Conservation (phyloP, 177 flowering plant species). For the Vitis hybrid region DNA sequence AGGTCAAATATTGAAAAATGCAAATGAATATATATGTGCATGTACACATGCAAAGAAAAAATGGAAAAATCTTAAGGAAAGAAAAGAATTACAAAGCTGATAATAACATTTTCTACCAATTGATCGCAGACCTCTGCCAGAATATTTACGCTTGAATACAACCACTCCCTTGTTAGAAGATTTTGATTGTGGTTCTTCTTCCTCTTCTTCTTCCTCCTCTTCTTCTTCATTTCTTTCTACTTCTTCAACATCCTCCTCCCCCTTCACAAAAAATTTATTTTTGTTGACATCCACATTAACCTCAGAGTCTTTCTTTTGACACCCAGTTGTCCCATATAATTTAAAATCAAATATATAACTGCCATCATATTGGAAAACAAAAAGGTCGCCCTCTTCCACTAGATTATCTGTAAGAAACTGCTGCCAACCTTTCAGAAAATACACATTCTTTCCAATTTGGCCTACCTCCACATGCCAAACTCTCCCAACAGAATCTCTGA, state of each 20-base stretch:
- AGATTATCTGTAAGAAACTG: conserved; percentile 15
- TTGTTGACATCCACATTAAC: no score
- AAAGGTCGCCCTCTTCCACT: conserved; percentile 17
- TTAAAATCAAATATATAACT: conserved; percentile 12
- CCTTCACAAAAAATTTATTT: not conserved
- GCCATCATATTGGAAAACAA: conserved; percentile 20
- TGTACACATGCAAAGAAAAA: no score
- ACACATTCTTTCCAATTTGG: not conserved
- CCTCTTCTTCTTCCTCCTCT: no score
- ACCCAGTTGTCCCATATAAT: conserved; percentile 17
- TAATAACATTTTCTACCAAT: no score
- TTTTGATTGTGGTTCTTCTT: no score
- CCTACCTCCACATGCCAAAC: conserved; percentile 17
- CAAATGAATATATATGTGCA: no score
- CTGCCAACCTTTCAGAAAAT: conserved; percentile 23
- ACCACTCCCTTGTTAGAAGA: no score
- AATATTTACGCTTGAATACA: no score
- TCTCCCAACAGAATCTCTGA: conserved; percentile 4
- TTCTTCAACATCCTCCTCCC: not conserved
- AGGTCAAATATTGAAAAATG: no score
- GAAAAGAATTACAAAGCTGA: no score
- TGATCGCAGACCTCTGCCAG: no score
- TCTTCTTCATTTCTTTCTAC: not conserved
- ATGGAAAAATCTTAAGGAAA: no score
- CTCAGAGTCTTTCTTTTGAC: conserved; percentile 11